These are phyloP conservation scores for Avena insularis DNA, from an alignment of 176 grass and related monocot species.

Conservation along the genomic window DNA sequence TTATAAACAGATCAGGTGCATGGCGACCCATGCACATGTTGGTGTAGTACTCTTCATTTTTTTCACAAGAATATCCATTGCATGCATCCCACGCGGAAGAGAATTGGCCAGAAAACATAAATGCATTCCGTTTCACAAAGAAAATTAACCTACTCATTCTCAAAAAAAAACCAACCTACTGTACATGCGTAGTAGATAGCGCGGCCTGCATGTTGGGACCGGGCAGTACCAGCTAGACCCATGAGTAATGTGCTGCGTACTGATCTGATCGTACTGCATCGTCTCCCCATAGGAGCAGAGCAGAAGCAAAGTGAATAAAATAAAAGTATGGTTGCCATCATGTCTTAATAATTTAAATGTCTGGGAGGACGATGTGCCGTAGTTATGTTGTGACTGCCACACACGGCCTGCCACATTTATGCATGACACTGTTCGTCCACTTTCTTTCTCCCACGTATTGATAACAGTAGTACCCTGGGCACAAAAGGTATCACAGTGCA, in stretches of 20 bases:
- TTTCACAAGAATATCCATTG: too few species aligned
- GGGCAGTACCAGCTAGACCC: too few species aligned
- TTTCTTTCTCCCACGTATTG: background rate
- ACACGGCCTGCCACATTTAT: background rate
- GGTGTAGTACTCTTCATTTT: too few species aligned
- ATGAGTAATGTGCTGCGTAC: background rate
- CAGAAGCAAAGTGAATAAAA: background rate
- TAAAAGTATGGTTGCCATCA: background rate
- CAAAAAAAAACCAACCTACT: too few species aligned
- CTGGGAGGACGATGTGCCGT: background rate
- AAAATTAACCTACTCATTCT: too few species aligned
- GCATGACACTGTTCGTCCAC: background rate
- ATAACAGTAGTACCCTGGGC: background rate
- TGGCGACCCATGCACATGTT: too few species aligned
- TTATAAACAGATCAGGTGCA: too few species aligned
- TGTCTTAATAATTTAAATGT: slow-evolving; percentile 2
- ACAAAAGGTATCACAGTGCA: background rate
- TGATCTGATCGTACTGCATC: background rate
- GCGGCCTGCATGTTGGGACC: too few species aligned
- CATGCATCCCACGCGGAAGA: too few species aligned
- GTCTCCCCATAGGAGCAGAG: background rate
- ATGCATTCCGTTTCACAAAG: too few species aligned
- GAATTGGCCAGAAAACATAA: too few species aligned
- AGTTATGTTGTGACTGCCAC: background rate
- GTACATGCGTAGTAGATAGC: too few species aligned